Evolutionary conservation across 148 eudicot genomes (phyloP).

Genomic region (Spergularia bocconei): DNA sequence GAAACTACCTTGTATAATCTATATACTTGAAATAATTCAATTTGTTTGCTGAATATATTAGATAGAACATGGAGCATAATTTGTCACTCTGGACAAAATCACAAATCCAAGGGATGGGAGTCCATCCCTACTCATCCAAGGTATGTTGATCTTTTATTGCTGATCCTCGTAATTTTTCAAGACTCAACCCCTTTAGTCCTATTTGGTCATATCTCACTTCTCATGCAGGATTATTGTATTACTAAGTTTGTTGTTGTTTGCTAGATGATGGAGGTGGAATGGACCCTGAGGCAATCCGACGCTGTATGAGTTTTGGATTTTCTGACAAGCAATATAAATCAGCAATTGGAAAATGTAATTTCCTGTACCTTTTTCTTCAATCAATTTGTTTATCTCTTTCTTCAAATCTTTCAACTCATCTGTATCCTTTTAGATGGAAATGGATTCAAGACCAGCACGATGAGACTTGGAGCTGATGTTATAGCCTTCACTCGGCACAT

Average conservation of each 20-base stretch:
- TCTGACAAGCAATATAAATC: conserved; percentile 76
- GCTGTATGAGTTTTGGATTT: conserved; percentile 94
- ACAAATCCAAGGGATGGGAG: conserved; percentile 76
- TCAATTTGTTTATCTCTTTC: background rate
- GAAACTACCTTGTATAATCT: too few species aligned
- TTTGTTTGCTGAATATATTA: conserved; percentile 38
- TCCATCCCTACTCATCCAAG: conserved; percentile 77
- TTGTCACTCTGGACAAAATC: conserved; percentile 67
- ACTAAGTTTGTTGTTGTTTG: conserved; percentile 29
- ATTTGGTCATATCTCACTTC: conserved; percentile 6
- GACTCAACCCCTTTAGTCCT: background rate
- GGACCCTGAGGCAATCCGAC: conserved; percentile 81
- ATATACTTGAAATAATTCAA: background rate
- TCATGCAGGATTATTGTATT: conserved; percentile 8
- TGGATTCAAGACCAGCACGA: conserved; percentile 98
- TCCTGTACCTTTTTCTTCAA: background rate
- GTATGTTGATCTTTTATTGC: conserved; percentile 33
- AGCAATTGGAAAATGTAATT: conserved; percentile 84
- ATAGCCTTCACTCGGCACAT: conserved; percentile 73
- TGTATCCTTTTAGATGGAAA: conserved; percentile 79
- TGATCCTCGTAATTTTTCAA: conserved; percentile 5
- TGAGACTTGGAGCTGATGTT: conserved; percentile 99
- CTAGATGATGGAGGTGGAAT: conserved; percentile 97
- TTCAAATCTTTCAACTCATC: conserved; percentile 24
- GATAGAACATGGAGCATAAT: conserved; percentile 91